A percentile compares a stretch with the other conserved stretches of the same genome.
These are phyloP conservation scores for Acorus calamus DNA, from an alignment of 106 monocot species.

Conservation along the genomic window DNA sequence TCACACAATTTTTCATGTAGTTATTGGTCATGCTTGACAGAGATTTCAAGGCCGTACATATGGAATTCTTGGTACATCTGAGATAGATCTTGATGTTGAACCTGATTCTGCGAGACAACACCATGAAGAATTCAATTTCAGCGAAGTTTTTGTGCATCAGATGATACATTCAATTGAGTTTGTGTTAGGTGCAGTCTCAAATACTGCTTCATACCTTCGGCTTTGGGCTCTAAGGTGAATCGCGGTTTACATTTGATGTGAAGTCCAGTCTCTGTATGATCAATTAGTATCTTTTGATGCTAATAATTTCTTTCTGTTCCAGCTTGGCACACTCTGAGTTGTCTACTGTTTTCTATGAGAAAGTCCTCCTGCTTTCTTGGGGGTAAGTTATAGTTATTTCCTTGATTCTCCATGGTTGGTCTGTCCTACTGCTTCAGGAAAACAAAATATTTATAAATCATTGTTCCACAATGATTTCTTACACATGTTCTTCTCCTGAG, in stretches of 20 bases:
- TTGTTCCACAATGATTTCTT: too few relatives aligned
- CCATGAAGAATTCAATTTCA: constrained; percentile 91
- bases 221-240: constrained; percentile 95
- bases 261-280: neutral
- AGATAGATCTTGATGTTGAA: constrained; percentile 64
- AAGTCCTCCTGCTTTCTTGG: constrained; percentile 87
- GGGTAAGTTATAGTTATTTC: constrained; percentile 40
- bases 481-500: too few relatives aligned
- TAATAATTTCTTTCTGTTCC: constrained; percentile 14
- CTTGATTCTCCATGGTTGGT: neutral
- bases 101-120: constrained; percentile 84
- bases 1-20: too few relatives aligned
- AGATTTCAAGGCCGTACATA: constrained; percentile 99
- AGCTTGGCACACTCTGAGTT: constrained; percentile 98
- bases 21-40: constrained; percentile 31
- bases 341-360: constrained; percentile 97
- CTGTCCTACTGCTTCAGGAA: too few relatives aligned
- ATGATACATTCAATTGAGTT: constrained; percentile 99
- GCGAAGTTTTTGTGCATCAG: constrained; percentile 98
- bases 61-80: constrained; percentile 74
- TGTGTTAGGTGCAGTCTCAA: constrained; percentile 91
- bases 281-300: constrained; percentile 8
- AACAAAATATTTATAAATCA: too few relatives aligned
- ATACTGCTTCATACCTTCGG: constrained; percentile 98
- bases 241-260: neutral